Conservation (phyloP, 148 eudicot genomes). For the Dysphania ambrosioides region DNA sequence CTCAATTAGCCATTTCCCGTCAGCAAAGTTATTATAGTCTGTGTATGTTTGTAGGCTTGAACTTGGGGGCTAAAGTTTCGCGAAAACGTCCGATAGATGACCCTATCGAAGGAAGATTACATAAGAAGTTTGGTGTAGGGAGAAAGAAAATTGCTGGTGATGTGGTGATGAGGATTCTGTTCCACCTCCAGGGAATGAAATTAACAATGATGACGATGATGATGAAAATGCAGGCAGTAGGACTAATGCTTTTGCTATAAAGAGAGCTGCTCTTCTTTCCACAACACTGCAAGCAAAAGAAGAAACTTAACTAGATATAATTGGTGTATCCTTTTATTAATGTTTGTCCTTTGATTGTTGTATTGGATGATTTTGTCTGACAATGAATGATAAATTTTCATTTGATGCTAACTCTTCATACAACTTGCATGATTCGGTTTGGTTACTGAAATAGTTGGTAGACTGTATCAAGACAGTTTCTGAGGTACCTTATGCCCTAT, state of each 20-base stretch:
- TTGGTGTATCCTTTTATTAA: too few species aligned
- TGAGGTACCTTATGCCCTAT: background rate
- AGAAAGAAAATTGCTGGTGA: conserved; percentile 43
- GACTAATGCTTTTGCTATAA: conserved; percentile 54
- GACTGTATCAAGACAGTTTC: too few species aligned
- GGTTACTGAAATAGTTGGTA: background rate
- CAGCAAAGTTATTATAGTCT: background rate
- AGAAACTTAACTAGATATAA: conserved; percentile 32
- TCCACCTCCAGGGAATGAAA: conserved; percentile 30
- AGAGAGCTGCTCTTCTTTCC: conserved; percentile 36
- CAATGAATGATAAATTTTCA: background rate
- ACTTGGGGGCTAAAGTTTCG: conserved; percentile 66
- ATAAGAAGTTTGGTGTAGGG: conserved; percentile 41
- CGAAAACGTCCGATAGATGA: conserved; percentile 42
- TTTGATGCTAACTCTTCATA: background rate
- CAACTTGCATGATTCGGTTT: background rate
- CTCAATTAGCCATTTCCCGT: background rate
- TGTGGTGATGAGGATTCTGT: conserved; percentile 37
- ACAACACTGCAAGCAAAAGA: conserved; percentile 34
- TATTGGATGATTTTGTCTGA: too few species aligned
- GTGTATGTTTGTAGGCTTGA: conserved; percentile 61
- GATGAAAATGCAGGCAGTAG: conserved; percentile 67
- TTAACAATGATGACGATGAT: conserved; percentile 28
- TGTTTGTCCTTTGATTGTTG: too few species aligned
- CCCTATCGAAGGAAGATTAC: conserved; percentile 60